Conservation (phyloP, 2,329 filamentous ascomycete genomes). For the Rhexocercosporidium sp. region DNA sequence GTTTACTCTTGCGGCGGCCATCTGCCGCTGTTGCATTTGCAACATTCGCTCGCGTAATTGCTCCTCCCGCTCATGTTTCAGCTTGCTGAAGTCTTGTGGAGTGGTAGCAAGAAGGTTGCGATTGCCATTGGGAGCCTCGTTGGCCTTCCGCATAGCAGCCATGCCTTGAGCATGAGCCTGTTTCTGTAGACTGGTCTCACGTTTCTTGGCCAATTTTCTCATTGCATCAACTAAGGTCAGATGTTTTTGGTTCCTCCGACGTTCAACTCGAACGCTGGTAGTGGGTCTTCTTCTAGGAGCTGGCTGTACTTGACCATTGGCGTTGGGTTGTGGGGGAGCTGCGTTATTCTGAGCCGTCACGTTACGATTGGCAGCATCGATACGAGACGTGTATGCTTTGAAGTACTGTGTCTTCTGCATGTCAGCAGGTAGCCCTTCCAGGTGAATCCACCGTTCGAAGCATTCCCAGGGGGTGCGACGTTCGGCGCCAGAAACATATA, state of each 20-base stretch:
- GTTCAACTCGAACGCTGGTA: conserved; percentile 82
- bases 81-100: conserved; percentile 86
- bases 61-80: conserved; percentile 87
- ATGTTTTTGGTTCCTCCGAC: conserved; percentile 84
- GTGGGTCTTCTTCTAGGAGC: conserved; percentile 71
- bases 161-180: conserved; percentile 80
- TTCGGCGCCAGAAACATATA: conserved; percentile 85
- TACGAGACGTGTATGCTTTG: conserved; percentile 68
- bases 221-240: conserved; percentile 91
- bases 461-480: conserved; percentile 97
- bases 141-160: conserved; percentile 81
- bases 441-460: conserved; percentile 93
- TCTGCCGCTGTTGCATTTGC: conserved; percentile 46
- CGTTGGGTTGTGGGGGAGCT: conserved; percentile 38
- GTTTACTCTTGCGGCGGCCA: conserved; percentile 59
- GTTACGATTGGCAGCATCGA: conserved; percentile 62
- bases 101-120: conserved; percentile 63
- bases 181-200: conserved; percentile 84
- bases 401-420: conserved; percentile 98
- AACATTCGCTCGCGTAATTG: conserved; percentile 64
- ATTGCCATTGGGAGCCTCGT: conserved; percentile 58
- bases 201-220: conserved; percentile 93
- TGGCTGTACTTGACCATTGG: conserved; percentile 54
- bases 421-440: conserved; percentile 89
- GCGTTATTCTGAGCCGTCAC: conserved; percentile 46